These are phyloP conservation scores for Tremella yokohamensis DNA, from an alignment of 768 basidiomycete genomes.

Conservation along the genomic window DNA sequence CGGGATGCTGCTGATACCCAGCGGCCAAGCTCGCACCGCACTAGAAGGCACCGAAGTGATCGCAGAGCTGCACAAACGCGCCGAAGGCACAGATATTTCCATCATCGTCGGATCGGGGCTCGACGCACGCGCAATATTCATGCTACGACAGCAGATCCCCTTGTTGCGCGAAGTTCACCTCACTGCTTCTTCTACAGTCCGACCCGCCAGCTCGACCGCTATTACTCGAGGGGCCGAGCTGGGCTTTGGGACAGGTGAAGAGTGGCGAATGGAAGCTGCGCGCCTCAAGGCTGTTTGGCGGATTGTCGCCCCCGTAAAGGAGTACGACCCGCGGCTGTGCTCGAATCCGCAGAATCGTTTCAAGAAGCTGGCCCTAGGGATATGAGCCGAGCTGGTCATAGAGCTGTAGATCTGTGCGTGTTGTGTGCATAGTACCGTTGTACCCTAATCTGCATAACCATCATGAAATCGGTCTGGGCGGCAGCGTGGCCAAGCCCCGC, in stretches of 20 bases:
- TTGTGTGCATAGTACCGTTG: too few species aligned
- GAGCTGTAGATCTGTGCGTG: too few species aligned
- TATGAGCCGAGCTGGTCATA: too few species aligned
- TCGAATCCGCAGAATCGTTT: too few species aligned
- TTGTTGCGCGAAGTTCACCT: constrained; percentile 15
- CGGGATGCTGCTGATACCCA: neutral
- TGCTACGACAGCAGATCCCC: constrained; percentile 2
- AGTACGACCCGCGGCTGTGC: too few species aligned
- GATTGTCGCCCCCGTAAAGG: neutral
- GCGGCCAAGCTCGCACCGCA: constrained; percentile 5
- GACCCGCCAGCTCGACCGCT: neutral
- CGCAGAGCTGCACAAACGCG: neutral
- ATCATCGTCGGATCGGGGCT: constrained; percentile 24
- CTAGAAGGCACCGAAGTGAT: constrained; percentile 6
- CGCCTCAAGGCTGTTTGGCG: constrained; percentile 7
- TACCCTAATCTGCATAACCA: too few species aligned
- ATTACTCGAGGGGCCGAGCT: constrained; percentile 2
- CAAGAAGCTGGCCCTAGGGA: too few species aligned
- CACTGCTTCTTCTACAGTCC: constrained; percentile 5
- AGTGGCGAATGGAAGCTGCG: constrained; percentile 12
- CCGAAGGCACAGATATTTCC: neutral
- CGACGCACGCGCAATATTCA: neutral
- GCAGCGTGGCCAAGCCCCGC: too few species aligned
- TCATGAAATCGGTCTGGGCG: too few species aligned
- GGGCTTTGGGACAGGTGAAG: constrained; percentile 21